Evolutionary conservation across 495 filamentous ascomycete genomes (phyloP), one percentile per base, ranked within the genome.

Genomic region (Geoglossum glabrum): DNA sequence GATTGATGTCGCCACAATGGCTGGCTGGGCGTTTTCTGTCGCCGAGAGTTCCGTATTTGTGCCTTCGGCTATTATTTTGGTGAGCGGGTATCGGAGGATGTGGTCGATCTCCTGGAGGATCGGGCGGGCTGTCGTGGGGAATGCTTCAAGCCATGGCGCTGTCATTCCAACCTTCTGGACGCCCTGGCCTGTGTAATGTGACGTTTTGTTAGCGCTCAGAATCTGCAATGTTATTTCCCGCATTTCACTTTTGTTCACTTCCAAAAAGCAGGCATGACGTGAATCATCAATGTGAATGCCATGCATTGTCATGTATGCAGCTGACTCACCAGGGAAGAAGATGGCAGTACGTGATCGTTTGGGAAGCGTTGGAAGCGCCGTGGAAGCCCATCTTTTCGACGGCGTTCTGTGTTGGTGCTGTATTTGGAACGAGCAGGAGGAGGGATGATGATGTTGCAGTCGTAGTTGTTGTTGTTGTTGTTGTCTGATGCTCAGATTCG

Each of bases 131-230:
- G 86, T 93, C 49, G 67, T 64, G 15, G 92, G 90, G 67, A 95
- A 98, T 54, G 79, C 79, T 61, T 85, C 78, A 58, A 89, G 73
- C 86, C 93, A 95, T 33, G 86, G 78, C 28, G 75, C 75, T 33
- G 84, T 74, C 92, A 98, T 98, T 65, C 88, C 90, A 3, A 95
- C 84, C 64, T 86, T 81, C 67, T 98, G 92, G 13, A 95, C 90
- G 61, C 92, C 90, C 72, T 95, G 90, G 61, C 90, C 89, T 95
- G 68, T 45, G 10, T n/a, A 31, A 26, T n/a, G n/a, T n/a, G n/a
- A n/a, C n/a, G n/a, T n/a, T 21, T 52, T 19, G n/a, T 45, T 45
- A 45, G 40, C 23, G 54, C 45, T 31, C 40, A 5, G n/a, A n/a
- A 3, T 21, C 17, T 57, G 43, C 43, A 49, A 25, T 30, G 13